Conservation (phyloP, 768 basidiomycete genomes). For the Hypholoma sublateritium region DNA sequence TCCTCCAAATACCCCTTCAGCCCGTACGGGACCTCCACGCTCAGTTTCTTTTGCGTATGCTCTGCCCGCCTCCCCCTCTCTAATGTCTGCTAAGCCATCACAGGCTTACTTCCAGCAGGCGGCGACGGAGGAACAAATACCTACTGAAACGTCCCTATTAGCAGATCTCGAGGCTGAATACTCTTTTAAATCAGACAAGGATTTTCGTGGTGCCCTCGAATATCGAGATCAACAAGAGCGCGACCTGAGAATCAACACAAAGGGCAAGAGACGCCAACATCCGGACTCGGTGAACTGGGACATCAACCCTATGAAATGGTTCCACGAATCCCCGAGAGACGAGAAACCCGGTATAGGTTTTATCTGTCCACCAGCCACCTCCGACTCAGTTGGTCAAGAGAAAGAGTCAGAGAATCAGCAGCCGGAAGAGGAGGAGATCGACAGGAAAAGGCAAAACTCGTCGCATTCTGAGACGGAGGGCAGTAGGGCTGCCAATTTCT, state of each 20-base stretch:
- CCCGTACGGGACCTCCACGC: slow-evolving; percentile 72
- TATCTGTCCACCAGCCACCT: slow-evolving; percentile 12
- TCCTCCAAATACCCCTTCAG: slow-evolving; percentile 52
- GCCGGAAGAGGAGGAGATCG: slow-evolving; percentile 4
- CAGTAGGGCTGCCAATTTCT: slow-evolving; percentile 5
- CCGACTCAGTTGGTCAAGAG: background rate
- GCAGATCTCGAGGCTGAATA: slow-evolving; percentile 29
- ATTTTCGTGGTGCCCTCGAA: slow-evolving; percentile 68
- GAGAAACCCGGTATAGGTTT: slow-evolving; percentile 39
- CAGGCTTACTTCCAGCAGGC: slow-evolving; percentile 6
- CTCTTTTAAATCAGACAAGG: slow-evolving; percentile 26
- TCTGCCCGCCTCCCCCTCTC: slow-evolving; percentile 40
- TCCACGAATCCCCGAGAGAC: slow-evolving; percentile 51
- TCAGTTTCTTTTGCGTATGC: slow-evolving; percentile 69
- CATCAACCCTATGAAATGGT: slow-evolving; percentile 45
- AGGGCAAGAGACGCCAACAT: slow-evolving; percentile 24
- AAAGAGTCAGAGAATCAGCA: background rate
- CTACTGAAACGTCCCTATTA: slow-evolving; percentile 25
- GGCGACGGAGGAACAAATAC: slow-evolving; percentile 18
- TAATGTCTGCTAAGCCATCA: slow-evolving; percentile 9
- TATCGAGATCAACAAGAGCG: slow-evolving; percentile 45
- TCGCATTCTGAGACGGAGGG: slow-evolving; percentile 14
- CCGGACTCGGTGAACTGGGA: slow-evolving; percentile 50
- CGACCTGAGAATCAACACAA: slow-evolving; percentile 48
- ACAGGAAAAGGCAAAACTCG: background rate